Evolutionary conservation across 2,329 filamentous ascomycete species (phyloP).

Genomic region (Pezicula carpinea): DNA sequence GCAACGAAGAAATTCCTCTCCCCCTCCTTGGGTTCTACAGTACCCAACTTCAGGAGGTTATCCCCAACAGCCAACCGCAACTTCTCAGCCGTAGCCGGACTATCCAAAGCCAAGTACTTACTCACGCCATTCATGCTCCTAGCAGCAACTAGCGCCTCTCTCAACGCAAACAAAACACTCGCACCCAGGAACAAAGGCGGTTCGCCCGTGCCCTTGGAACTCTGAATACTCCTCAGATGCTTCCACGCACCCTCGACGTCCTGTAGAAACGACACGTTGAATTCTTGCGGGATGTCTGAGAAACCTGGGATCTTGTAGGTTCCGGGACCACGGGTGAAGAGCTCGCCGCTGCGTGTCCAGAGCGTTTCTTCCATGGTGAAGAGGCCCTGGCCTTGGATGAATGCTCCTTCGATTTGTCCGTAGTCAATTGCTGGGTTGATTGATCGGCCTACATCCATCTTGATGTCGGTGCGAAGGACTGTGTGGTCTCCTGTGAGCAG

Average conservation of each 20-base stretch:
- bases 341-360: slow-evolving; percentile 55
- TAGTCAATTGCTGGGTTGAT: slow-evolving; percentile 71
- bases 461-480: slow-evolving; percentile 79
- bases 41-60: slow-evolving; percentile 26
- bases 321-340: slow-evolving; percentile 63
- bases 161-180: slow-evolving; percentile 47
- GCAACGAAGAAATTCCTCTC: slow-evolving; percentile 28
- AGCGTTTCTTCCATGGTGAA: slow-evolving; percentile 72
- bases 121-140: slow-evolving; percentile 40
- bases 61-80: slow-evolving; percentile 37
- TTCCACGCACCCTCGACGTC: slow-evolving; percentile 41
- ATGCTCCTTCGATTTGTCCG: slow-evolving; percentile 77
- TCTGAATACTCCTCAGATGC: slow-evolving; percentile 47
- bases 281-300: slow-evolving; percentile 77
- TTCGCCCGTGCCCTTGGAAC: slow-evolving; percentile 53
- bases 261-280: slow-evolving; percentile 24
- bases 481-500: slow-evolving; percentile 91
- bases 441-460: slow-evolving; percentile 85
- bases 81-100: slow-evolving; percentile 46
- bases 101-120: slow-evolving; percentile 38
- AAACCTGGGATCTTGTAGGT: slow-evolving; percentile 88
- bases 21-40: slow-evolving; percentile 23
- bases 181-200: slow-evolving; percentile 56
- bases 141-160: slow-evolving; percentile 47
- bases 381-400: slow-evolving; percentile 71